phyloP scores from a whole-genome alignment of 768 basidiomycete species.

The Pleurotus djamor region DNA sequence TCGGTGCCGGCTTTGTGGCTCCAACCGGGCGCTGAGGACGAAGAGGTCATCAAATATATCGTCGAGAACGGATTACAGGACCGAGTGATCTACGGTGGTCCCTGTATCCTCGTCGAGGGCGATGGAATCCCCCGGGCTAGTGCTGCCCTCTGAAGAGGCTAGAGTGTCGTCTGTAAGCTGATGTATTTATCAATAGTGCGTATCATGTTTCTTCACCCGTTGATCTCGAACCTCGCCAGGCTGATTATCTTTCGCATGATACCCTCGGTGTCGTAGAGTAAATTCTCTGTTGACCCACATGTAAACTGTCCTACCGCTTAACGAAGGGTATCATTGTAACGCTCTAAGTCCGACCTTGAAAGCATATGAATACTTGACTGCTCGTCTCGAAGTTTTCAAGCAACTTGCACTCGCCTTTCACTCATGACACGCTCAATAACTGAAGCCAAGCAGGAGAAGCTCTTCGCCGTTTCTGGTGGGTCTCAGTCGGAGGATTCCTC shows the following conservation, averaged over 20 bases:
- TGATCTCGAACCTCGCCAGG: not conserved
- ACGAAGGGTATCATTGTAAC: not conserved
- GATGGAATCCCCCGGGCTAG: slow-evolving; percentile 48
- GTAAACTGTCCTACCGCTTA: not conserved
- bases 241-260: not conserved
- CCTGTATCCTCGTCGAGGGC: slow-evolving; percentile 80
- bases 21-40: slow-evolving; percentile 85
- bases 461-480: slow-evolving; percentile 18
- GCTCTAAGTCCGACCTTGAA: slow-evolving; percentile 5
- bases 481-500: slow-evolving; percentile 12
- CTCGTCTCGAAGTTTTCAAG: not conserved
- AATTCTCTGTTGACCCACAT: slow-evolving; percentile 3
- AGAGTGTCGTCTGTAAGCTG: not conserved
- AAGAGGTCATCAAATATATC: slow-evolving; percentile 60
- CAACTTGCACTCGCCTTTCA: too few relatives aligned
- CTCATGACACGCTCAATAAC: not conserved
- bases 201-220: not conserved
- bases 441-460: slow-evolving; percentile 3
- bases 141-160: slow-evolving; percentile 14
- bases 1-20: slow-evolving; percentile 82
- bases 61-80: slow-evolving; percentile 60
- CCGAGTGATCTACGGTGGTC: slow-evolving; percentile 77
- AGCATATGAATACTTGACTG: not conserved
- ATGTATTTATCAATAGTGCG: not conserved
- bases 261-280: slow-evolving; percentile 1